These are phyloP conservation scores for Euphrasia confusa DNA, from an alignment of 257 asterid species.

Conservation along the genomic window DNA sequence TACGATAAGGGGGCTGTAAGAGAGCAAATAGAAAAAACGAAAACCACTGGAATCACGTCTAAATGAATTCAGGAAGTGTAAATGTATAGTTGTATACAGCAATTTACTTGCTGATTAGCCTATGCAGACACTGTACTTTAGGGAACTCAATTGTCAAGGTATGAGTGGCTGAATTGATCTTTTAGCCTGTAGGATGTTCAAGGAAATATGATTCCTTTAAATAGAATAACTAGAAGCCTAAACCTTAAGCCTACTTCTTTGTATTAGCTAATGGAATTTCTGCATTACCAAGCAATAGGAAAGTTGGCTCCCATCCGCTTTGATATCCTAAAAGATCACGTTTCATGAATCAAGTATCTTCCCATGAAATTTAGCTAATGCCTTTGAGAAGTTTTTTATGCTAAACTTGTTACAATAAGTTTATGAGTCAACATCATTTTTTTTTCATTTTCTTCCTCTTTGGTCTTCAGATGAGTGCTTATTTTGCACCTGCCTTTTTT, in stretches of 20 bases:
- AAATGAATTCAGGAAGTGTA: background rate
- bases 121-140: background rate
- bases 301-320: no score
- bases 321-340: no score
- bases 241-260: conserved; percentile 6
- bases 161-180: background rate
- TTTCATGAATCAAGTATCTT: no score
- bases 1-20: no score
- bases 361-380: background rate
- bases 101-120: background rate
- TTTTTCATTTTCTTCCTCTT: conserved; percentile 11
- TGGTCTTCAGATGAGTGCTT: conserved; percentile 77
- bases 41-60: background rate
- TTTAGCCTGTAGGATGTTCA: background rate
- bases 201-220: conserved; percentile 6
- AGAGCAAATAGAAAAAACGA: background rate
- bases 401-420: background rate
- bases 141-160: conserved; percentile 4
- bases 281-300: no score
- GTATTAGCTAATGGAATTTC: background rate
- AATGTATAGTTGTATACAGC: background rate
- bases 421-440: background rate
- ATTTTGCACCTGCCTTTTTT: conserved; percentile 92
- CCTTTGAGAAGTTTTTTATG: conserved; percentile 15
- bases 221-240: conserved; percentile 4